Evolutionary conservation across 2,329 filamentous ascomycete genomes (phyloP).

Genomic region (Bimuria novae-zelandiae): DNA sequence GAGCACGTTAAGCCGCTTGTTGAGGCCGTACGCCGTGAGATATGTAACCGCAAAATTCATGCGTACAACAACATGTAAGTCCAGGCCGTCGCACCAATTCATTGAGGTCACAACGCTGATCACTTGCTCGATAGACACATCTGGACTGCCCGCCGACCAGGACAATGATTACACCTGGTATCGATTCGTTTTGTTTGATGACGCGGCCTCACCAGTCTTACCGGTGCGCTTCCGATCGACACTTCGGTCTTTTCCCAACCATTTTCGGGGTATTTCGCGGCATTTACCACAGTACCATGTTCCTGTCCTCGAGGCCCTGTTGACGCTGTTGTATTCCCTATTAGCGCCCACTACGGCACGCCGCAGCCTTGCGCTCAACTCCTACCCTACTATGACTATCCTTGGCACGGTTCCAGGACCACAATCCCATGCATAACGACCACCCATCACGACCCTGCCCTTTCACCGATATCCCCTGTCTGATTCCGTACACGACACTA

Average conservation of each 20-base stretch:
- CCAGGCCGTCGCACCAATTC: conserved; percentile 29
- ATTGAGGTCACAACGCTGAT: conserved; percentile 34
- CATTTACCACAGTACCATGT: conserved; percentile 11
- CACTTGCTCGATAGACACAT: conserved; percentile 49
- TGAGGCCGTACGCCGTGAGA: conserved; percentile 67
- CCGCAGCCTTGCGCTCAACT: neutral
- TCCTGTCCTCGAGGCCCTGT: conserved; percentile 7
- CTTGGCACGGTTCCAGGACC: conserved; percentile 7
- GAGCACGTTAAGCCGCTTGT: conserved; percentile 66
- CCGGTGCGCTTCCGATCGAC: conserved; percentile 12
- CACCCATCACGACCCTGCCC: conserved; percentile 7
- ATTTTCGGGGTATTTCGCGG: conserved; percentile 13
- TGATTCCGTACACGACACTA: neutral
- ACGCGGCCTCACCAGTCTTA: too few species aligned
- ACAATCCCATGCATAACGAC: conserved; percentile 13
- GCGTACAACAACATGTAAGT: conserved; percentile 80
- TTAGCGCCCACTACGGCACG: conserved; percentile 9
- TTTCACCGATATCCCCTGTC: conserved; percentile 3
- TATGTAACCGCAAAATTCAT: conserved; percentile 69
- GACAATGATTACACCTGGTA: conserved; percentile 42
- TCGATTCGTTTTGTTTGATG: conserved; percentile 11
- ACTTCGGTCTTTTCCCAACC: conserved; percentile 11
- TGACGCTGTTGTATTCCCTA: conserved; percentile 9
- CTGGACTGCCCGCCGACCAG: conserved; percentile 53
- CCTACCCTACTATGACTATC: conserved; percentile 4